A percentile compares a stretch with the other conserved stretches of the same genome.
phyloP scores from a whole-genome alignment of 768 basidiomycete species.

The Suillus luteus region DNA sequence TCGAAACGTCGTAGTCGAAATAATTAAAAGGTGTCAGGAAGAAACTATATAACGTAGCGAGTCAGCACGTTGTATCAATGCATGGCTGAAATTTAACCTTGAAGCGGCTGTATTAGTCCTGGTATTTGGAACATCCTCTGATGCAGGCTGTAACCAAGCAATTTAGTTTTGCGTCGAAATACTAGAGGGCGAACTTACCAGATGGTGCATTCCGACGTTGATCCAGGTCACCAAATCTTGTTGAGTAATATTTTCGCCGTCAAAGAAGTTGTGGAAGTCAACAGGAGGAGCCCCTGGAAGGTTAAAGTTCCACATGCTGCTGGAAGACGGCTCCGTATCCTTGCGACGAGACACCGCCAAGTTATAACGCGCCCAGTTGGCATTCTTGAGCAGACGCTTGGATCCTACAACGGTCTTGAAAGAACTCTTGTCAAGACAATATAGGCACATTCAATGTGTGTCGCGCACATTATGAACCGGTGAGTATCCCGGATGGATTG shows the following conservation, averaged over 20 bases:
- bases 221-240: slow-evolving; percentile 69
- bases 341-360: slow-evolving; percentile 60
- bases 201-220: slow-evolving; percentile 67
- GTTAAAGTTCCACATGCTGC: slow-evolving; percentile 64
- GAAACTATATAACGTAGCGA: slow-evolving; percentile 39
- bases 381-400: slow-evolving; percentile 60
- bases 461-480: slow-evolving; percentile 50
- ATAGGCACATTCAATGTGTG: not conserved
- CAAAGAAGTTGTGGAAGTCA: slow-evolving; percentile 63
- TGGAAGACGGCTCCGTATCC: slow-evolving; percentile 61
- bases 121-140: slow-evolving; percentile 66
- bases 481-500: slow-evolving; percentile 60
- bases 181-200: slow-evolving; percentile 35
- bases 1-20: slow-evolving; percentile 63
- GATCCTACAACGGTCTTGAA: slow-evolving; percentile 56
- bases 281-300: slow-evolving; percentile 57
- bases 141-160: slow-evolving; percentile 44
- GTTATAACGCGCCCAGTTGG: slow-evolving; percentile 68
- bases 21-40: slow-evolving; percentile 64
- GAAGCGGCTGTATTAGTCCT: slow-evolving; percentile 59
- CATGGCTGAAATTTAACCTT: slow-evolving; percentile 36
- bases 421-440: not conserved
- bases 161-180: not conserved
- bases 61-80: not conserved
- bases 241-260: slow-evolving; percentile 63